Evolutionary conservation across 176 grass and related monocot species (phyloP).

Genomic region (Phoenix dactylifera): DNA sequence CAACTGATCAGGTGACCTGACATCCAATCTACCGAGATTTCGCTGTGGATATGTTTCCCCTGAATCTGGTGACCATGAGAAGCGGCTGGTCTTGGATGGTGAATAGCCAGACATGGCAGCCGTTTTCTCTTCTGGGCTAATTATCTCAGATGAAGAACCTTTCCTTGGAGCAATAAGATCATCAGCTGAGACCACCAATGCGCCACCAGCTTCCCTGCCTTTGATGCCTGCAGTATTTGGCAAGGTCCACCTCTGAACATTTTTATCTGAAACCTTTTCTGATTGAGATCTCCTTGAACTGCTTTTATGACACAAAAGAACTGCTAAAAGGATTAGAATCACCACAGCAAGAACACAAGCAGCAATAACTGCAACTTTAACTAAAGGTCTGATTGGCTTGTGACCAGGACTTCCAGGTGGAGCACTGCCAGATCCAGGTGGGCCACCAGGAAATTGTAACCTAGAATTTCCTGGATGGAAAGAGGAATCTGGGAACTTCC

Average conservation of each 20-base stretch:
- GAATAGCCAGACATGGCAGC: conserved; percentile 52
- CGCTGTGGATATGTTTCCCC: conserved; percentile 44
- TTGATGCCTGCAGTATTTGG: conserved; percentile 33
- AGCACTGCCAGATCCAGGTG: conserved; percentile 38
- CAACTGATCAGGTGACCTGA: conserved; percentile 68
- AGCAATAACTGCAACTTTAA: conserved; percentile 51
- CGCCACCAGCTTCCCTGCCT: conserved; percentile 52
- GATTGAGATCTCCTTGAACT: conserved; percentile 52
- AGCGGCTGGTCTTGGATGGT: conserved; percentile 71
- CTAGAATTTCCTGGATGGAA: conserved; percentile 97
- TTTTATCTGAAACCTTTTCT: conserved; percentile 79
- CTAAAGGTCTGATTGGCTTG: conserved; percentile 35
- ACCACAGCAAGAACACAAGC: conserved; percentile 50
- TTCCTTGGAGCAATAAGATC: conserved; percentile 66
- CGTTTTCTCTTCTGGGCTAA: conserved; percentile 70
- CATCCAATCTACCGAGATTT: conserved; percentile 65
- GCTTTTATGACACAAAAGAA: conserved; percentile 38
- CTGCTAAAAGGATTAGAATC: conserved; percentile 56
- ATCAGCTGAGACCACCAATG: conserved; percentile 59
- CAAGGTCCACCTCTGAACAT: conserved; percentile 26
- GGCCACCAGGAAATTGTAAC: conserved; percentile 53
- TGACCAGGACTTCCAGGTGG: conserved; percentile 33
- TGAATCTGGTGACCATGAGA: conserved; percentile 85
- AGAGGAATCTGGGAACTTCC: conserved; percentile 90
- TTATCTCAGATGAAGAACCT: conserved; percentile 60